A percentile compares a stretch with the other conserved stretches of the same genome.
These are phyloP conservation scores for Cercophora newfieldiana DNA, from an alignment of 495 filamentous ascomycete species.

Conservation along the genomic window DNA sequence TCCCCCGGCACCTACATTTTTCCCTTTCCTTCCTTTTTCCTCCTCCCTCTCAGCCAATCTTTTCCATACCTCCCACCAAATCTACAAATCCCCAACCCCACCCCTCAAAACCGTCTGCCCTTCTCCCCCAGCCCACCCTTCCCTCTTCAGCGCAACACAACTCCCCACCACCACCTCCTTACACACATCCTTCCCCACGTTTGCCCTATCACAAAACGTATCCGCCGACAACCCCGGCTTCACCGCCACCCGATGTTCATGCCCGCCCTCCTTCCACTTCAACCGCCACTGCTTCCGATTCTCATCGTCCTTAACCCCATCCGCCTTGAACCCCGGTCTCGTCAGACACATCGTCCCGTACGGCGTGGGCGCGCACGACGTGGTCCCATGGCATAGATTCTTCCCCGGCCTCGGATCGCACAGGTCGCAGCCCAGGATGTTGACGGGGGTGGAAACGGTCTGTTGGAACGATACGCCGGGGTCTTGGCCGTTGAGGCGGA, in stretches of 20 bases:
- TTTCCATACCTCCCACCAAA: not conserved
- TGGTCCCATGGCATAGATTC: conserved; percentile 14
- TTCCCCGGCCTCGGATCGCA: conserved; percentile 12
- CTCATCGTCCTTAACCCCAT: conserved; percentile 2
- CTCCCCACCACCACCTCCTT: conserved; percentile 14
- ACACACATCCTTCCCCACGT: conserved; percentile 10
- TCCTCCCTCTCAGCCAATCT: not conserved
- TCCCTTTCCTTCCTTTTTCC: no score
- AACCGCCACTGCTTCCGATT: conserved; percentile 11
- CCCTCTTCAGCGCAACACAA: not conserved
- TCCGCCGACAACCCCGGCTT: conserved; percentile 11
- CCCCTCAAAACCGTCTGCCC: not conserved
- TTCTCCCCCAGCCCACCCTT: not conserved
- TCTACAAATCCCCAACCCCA: conserved; percentile 5
- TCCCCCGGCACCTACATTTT: no score
- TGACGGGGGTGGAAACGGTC: conserved; percentile 1
- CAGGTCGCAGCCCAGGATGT: conserved; percentile 10
- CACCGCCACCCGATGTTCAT: conserved; percentile 17
- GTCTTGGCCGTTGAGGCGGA: conserved; percentile 15
- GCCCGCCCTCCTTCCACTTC: conserved; percentile 4
- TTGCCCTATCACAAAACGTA: conserved; percentile 8
- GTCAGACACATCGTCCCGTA: conserved; percentile 16
- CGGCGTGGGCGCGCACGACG: conserved; percentile 10
- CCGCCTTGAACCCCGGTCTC: conserved; percentile 17
- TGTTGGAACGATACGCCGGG: conserved; percentile 8